Conservation (phyloP, 805 yeast species). For the Spencermartinsiella europaea region DNA sequence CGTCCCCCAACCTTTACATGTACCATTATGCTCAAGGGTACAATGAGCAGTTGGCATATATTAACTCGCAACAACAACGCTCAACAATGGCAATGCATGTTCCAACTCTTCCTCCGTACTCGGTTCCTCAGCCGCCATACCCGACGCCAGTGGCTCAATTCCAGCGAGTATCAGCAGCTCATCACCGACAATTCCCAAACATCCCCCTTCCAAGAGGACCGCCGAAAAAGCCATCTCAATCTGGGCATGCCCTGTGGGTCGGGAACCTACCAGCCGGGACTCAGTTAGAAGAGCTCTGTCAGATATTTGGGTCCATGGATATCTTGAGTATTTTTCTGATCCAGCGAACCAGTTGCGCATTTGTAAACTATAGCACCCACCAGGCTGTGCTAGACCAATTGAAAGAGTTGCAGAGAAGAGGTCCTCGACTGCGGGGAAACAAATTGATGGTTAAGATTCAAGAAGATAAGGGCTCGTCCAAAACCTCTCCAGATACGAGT, state of each 20-base stretch:
- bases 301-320: conserved; percentile 34
- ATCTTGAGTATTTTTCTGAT: conserved; percentile 36
- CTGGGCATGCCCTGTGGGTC: conserved; percentile 44
- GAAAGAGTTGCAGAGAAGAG: conserved; percentile 24
- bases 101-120: not conserved
- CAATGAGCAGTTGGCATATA: not conserved
- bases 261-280: conserved; percentile 37
- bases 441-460: conserved; percentile 28
- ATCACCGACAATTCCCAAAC: too few relatives aligned
- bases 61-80: not conserved
- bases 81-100: not conserved
- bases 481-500: not conserved
- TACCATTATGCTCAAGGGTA: not conserved
- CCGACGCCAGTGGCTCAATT: too few relatives aligned
- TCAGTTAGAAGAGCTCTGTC: conserved; percentile 33
- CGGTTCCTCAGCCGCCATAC: not conserved
- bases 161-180: too few relatives aligned
- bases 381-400: conserved; percentile 31
- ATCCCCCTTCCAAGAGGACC: conserved; percentile 35
- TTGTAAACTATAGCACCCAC: conserved; percentile 34
- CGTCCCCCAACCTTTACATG: not conserved
- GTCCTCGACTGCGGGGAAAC: conserved; percentile 30
- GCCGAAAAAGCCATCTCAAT: conserved; percentile 36
- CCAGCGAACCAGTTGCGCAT: conserved; percentile 39
- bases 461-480: not conserved